phyloP scores from a whole-genome alignment of 176 grass and related monocot genomes.

The Areca catechu region DNA sequence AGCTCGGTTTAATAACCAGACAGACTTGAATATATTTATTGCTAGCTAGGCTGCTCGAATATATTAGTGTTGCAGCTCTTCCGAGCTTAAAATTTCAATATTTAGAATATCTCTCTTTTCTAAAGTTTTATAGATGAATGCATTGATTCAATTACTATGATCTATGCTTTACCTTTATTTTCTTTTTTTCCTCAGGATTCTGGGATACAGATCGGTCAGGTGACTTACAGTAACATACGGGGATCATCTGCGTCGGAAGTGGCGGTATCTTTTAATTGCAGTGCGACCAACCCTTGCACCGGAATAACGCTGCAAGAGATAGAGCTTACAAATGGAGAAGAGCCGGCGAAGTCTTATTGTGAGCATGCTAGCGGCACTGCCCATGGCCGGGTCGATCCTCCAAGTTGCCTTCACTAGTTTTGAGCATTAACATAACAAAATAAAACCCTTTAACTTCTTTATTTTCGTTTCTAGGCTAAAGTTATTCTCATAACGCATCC shows the following conservation, averaged over 20 bases:
- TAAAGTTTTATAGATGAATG: too few relatives aligned
- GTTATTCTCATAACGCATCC: too few relatives aligned
- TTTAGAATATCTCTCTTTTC: background rate
- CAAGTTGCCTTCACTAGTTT: constrained; percentile 37
- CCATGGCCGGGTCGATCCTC: constrained; percentile 30
- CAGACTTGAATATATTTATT: too few relatives aligned
- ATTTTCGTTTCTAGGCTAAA: too few relatives aligned
- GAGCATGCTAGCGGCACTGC: constrained; percentile 40
- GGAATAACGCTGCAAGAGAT: constrained; percentile 60
- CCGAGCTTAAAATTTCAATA: too few relatives aligned
- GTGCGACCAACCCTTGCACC: constrained; percentile 67
- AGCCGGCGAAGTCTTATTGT: constrained; percentile 34
- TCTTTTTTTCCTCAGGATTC: constrained; percentile 28
- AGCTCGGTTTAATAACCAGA: too few relatives aligned
- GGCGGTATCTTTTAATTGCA: constrained; percentile 72
- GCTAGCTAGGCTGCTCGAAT: too few relatives aligned
- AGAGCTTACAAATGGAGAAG: constrained; percentile 33
- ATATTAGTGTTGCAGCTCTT: too few relatives aligned
- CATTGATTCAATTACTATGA: too few relatives aligned
- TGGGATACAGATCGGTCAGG: constrained; percentile 58
- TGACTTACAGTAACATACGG: constrained; percentile 40
- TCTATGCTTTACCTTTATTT: background rate
- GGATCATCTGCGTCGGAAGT: constrained; percentile 58
- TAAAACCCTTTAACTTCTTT: too few relatives aligned
- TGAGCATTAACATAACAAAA: too few relatives aligned